Percentiles rank a stretch among this genome's conserved stretches.
Conservation (phyloP, 345 rosid genomes). For the Stellera chamaejasme region DNA sequence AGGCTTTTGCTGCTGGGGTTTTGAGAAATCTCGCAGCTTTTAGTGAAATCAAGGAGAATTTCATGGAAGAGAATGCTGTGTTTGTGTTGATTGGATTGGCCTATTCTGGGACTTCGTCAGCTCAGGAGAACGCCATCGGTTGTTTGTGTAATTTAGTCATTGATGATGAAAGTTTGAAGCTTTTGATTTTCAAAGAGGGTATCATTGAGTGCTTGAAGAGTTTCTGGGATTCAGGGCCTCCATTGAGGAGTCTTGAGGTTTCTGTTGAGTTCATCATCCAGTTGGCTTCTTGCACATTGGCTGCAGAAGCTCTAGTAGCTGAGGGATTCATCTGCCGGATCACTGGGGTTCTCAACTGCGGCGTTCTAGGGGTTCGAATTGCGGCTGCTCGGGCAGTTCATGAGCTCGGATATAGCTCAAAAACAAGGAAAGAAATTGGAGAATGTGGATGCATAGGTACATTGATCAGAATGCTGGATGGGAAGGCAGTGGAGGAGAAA, state of each 20-base stretch:
- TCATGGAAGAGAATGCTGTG: constrained; percentile 62
- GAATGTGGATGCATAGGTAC: constrained; percentile 47
- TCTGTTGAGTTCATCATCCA: constrained; percentile 48
- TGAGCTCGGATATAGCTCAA: constrained; percentile 43
- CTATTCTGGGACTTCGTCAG: constrained; percentile 61
- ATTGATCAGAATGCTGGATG: constrained; percentile 73
- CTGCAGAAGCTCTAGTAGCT: constrained; percentile 55
- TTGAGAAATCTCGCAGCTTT: constrained; percentile 59
- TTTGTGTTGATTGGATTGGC: constrained; percentile 49
- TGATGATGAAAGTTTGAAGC: constrained; percentile 50
- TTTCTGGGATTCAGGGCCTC: constrained; percentile 67
- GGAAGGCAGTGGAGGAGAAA: constrained; percentile 76
- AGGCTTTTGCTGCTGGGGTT: constrained; percentile 79
- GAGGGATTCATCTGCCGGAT: constrained; percentile 54
- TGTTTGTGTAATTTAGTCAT: constrained; percentile 63
- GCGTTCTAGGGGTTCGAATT: constrained; percentile 56
- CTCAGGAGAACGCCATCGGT: constrained; percentile 73
- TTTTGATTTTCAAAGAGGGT: constrained; percentile 54
- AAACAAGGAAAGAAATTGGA: constrained; percentile 62
- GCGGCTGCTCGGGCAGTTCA: constrained; percentile 64
- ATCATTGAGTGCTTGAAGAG: constrained; percentile 61
- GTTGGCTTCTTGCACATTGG: constrained; percentile 41
- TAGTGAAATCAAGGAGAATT: constrained; percentile 56
- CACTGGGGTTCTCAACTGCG: constrained; percentile 45
- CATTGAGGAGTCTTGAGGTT: constrained; percentile 46